Conservation (phyloP, 2,329 filamentous ascomycete genomes). For the Calycina herbarum region DNA sequence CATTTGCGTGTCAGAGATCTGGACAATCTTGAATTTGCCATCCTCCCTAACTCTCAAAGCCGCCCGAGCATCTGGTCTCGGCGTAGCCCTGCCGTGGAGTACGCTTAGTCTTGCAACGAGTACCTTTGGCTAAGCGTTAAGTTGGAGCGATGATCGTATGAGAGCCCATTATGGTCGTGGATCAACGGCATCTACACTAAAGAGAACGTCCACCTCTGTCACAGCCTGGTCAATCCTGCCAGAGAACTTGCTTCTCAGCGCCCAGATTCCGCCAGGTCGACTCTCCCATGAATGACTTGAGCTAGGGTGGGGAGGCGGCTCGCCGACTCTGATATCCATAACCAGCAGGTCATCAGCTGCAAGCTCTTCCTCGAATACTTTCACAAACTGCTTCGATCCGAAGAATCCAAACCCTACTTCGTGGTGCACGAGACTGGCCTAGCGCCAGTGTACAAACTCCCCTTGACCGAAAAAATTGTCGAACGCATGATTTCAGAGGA, state of each 20-base stretch:
- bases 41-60: slow-evolving; percentile 70
- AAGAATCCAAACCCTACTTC: too few species aligned
- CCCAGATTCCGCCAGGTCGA: slow-evolving; percentile 63
- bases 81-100: slow-evolving; percentile 60
- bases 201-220: slow-evolving; percentile 67
- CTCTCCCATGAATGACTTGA: slow-evolving; percentile 62
- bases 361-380: slow-evolving; percentile 54
- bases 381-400: too few species aligned
- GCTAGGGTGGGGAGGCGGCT: slow-evolving; percentile 48
- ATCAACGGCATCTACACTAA: slow-evolving; percentile 75
- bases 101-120: slow-evolving; percentile 41
- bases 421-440: too few species aligned
- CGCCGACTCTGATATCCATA: slow-evolving; percentile 60
- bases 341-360: slow-evolving; percentile 57
- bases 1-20: slow-evolving; percentile 88
- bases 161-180: slow-evolving; percentile 74
- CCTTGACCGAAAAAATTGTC: too few species aligned
- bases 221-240: slow-evolving; percentile 53
- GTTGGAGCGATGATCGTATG: slow-evolving; percentile 39
- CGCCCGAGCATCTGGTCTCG: slow-evolving; percentile 42
- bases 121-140: slow-evolving; percentile 37
- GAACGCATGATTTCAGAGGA: too few species aligned
- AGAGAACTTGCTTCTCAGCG: slow-evolving; percentile 45
- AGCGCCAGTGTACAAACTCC: too few species aligned
- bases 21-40: slow-evolving; percentile 93